Percentiles rank a stretch among this genome's conserved stretches.
These are phyloP conservation scores for Xylona heveae DNA, from an alignment of 495 filamentous ascomycete genomes.

Conservation along the genomic window DNA sequence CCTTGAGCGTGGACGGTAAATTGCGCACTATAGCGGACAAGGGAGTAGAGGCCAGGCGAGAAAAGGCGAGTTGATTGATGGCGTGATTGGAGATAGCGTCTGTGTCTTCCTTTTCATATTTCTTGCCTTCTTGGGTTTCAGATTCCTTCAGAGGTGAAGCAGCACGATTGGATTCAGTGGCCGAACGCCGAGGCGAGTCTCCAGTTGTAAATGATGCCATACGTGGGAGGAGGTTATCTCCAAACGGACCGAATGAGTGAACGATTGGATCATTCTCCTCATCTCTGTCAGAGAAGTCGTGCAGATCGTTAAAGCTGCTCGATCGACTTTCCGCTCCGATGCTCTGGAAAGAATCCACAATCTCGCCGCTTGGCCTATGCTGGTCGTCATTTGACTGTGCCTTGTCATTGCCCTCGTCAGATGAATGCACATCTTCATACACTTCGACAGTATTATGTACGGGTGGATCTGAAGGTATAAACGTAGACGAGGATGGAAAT, in stretches of 20 bases:
- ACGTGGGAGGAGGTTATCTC: slow-evolving; percentile 57
- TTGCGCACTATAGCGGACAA: slow-evolving; percentile 72
- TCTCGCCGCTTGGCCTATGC: neutral
- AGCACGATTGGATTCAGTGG: neutral
- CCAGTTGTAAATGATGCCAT: slow-evolving; percentile 49
- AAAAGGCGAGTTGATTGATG: slow-evolving; percentile 89
- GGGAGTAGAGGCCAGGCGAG: slow-evolving; percentile 79
- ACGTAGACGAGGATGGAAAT: slow-evolving; percentile 15
- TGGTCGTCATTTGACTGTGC: slow-evolving; percentile 1
- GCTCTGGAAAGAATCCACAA: slow-evolving; percentile 3
- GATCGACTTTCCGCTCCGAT: slow-evolving; percentile 13
- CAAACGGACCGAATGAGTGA: slow-evolving; percentile 75
- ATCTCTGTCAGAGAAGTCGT: slow-evolving; percentile 55
- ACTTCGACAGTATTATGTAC: slow-evolving; percentile 31
- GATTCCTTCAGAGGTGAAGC: slow-evolving; percentile 6
- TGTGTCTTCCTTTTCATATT: slow-evolving; percentile 14
- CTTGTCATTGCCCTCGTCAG: slow-evolving; percentile 13
- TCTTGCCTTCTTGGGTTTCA: slow-evolving; percentile 9
- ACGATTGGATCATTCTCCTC: slow-evolving; percentile 88
- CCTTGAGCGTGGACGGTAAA: slow-evolving; percentile 45
- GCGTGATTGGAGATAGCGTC: slow-evolving; percentile 50
- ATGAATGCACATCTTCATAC: slow-evolving; percentile 31
- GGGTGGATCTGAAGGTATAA: slow-evolving; percentile 22
- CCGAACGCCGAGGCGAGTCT: slow-evolving; percentile 22
- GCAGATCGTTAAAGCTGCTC: slow-evolving; percentile 32